These are phyloP conservation scores for Fusarium sp. DNA, from an alignment of 2,329 filamentous ascomycete genomes.

Conservation along the genomic window DNA sequence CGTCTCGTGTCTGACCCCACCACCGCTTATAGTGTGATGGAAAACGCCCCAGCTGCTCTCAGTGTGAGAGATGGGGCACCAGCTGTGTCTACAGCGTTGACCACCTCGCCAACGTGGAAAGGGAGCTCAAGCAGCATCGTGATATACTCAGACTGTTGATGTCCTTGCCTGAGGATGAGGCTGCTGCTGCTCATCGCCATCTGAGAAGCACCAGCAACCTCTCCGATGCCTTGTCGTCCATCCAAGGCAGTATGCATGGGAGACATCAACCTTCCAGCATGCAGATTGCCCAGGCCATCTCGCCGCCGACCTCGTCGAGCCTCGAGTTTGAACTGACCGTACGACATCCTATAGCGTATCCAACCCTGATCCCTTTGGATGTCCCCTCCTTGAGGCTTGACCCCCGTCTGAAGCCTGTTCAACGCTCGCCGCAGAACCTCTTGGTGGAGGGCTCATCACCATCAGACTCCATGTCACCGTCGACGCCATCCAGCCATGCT, in stretches of 20 bases:
- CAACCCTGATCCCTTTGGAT: conserved; percentile 24
- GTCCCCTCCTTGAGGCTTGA: conserved; percentile 11
- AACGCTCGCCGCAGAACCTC: background rate
- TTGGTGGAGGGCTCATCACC: conserved; percentile 13
- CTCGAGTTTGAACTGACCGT: conserved; percentile 37
- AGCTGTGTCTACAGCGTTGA: conserved; percentile 21
- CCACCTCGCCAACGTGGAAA: conserved; percentile 22
- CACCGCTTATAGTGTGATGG: conserved; percentile 22
- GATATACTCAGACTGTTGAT: conserved; percentile 22
- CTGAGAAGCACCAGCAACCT: conserved; percentile 4
- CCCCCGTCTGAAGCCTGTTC: conserved; percentile 6
- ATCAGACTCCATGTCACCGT: conserved; percentile 21
- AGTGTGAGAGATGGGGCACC: conserved; percentile 21
- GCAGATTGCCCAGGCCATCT: conserved; percentile 10
- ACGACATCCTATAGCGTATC: conserved; percentile 29
- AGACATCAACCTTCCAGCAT: conserved; percentile 24
- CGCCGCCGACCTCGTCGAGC: conserved; percentile 25
- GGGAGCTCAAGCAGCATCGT: conserved; percentile 23
- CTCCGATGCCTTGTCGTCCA: conserved; percentile 12
- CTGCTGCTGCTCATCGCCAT: conserved; percentile 8
- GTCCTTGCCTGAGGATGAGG: conserved; percentile 15
- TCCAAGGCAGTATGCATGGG: conserved; percentile 26
- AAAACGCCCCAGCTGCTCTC: conserved; percentile 21
- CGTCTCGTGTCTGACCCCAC: conserved; percentile 9
- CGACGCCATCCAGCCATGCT: conserved; percentile 22